Percentiles rank a stretch among this genome's conserved stretches.
phyloP scores from a whole-genome alignment of 345 rosid species.

The Syzygium grande region DNA sequence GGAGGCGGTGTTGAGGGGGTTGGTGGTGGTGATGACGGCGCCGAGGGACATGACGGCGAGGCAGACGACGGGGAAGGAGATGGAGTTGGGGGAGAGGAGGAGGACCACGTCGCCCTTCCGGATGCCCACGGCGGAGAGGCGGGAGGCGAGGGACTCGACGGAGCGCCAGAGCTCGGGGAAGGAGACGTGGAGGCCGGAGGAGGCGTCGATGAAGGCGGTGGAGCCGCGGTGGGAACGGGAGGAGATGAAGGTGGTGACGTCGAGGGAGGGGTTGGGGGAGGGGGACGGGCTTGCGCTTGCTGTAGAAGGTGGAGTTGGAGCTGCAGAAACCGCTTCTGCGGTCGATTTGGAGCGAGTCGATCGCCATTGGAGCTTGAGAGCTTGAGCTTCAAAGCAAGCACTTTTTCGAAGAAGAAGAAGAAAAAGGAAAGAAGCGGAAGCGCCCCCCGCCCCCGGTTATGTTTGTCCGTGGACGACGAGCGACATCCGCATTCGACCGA shows the following conservation, averaged over 20 bases:
- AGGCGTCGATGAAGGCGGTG: conserved; percentile 77
- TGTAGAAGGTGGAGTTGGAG: conserved; percentile 56
- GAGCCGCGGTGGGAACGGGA: conserved; percentile 68
- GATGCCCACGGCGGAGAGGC: conserved; percentile 58
- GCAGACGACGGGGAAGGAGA: conserved; percentile 79
- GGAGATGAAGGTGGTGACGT: conserved; percentile 75
- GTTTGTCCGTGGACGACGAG: too few species aligned
- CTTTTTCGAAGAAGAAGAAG: not conserved
- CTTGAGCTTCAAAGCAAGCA: not conserved
- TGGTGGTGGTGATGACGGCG: conserved; percentile 80
- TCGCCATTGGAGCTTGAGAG: not conserved
- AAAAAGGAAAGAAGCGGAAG: too few species aligned
- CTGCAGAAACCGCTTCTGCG: conserved; percentile 58
- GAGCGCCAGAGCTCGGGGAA: conserved; percentile 67
- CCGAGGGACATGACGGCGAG: conserved; percentile 94
- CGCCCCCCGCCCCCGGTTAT: not conserved
- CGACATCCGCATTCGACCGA: too few species aligned
- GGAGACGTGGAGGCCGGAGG: conserved; percentile 54
- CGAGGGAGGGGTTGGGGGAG: conserved; percentile 49
- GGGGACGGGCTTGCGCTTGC: conserved; percentile 51
- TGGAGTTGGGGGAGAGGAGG: conserved; percentile 85
- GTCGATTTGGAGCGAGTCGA: conserved; percentile 10
- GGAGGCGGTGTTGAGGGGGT: conserved; percentile 66
- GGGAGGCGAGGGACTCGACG: conserved; percentile 57
- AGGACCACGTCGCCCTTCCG: conserved; percentile 79